A percentile compares a stretch with the other conserved stretches of the same genome.
Conservation (phyloP, 495 filamentous ascomycete genomes). For the Massariosphaeria phaeospora region DNA sequence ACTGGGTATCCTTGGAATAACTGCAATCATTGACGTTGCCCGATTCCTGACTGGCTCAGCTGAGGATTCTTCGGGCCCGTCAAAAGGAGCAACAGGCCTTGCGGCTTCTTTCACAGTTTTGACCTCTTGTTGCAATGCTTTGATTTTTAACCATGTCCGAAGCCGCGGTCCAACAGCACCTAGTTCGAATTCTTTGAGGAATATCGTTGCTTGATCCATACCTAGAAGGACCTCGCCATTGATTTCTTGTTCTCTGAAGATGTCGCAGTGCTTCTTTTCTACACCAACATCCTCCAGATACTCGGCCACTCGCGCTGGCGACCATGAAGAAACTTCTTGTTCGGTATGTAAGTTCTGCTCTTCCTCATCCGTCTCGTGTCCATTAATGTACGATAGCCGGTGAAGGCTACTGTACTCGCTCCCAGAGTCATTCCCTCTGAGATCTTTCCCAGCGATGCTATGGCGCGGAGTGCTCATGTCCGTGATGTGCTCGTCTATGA, state of each 20-base stretch:
- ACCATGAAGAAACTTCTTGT: slow-evolving; percentile 55
- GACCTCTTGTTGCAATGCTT: slow-evolving; percentile 79
- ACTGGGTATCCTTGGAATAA: slow-evolving; percentile 58
- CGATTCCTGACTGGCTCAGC: slow-evolving; percentile 34
- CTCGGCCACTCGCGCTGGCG: slow-evolving; percentile 70
- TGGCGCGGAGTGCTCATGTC: slow-evolving; percentile 76
- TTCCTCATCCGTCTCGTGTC: slow-evolving; percentile 53
- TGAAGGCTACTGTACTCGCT: slow-evolving; percentile 86
- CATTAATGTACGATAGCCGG: slow-evolving; percentile 82
- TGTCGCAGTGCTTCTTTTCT: slow-evolving; percentile 78
- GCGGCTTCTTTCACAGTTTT: slow-evolving; percentile 40
- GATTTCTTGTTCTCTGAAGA: slow-evolving; percentile 95
- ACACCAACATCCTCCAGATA: slow-evolving; percentile 77
- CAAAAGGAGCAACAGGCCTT: slow-evolving; percentile 38
- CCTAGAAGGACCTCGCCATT: slow-evolving; percentile 86
- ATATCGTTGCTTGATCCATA: slow-evolving; percentile 89
- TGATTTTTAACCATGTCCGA: slow-evolving; percentile 95
- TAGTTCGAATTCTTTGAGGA: slow-evolving; percentile 92
- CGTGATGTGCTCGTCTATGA: slow-evolving; percentile 97
- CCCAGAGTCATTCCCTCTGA: slow-evolving; percentile 66
- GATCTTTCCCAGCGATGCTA: slow-evolving; percentile 48
- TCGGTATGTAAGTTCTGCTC: slow-evolving; percentile 42
- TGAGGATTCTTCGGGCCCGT: slow-evolving; percentile 37
- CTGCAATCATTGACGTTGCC: slow-evolving; percentile 45
- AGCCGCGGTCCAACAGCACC: slow-evolving; percentile 81